Percentiles rank a stretch among this genome's conserved stretches.
phyloP scores from a whole-genome alignment of 2,329 filamentous ascomycete genomes.

The Aspergillus sp. region DNA sequence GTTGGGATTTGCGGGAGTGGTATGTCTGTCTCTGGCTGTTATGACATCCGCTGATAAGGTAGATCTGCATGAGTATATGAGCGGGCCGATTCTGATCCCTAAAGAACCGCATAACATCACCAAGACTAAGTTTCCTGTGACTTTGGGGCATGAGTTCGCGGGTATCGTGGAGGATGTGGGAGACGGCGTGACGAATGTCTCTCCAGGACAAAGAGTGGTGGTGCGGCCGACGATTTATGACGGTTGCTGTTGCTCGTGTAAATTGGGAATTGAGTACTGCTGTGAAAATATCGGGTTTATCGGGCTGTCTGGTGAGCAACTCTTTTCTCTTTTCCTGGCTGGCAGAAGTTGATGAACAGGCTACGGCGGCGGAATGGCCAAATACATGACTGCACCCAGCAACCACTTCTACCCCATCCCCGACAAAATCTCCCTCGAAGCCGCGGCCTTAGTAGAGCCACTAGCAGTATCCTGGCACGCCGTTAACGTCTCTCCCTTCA shows the following conservation, averaged over 20 bases:
- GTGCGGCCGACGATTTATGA: constrained; percentile 47
- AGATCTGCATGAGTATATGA: constrained; percentile 50
- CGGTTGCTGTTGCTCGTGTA: constrained; percentile 35
- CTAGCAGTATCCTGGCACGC: constrained; percentile 61
- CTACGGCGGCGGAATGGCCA: constrained; percentile 22
- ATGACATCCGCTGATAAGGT: constrained; percentile 1
- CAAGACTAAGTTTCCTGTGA: constrained; percentile 51
- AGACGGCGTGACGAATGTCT: constrained; percentile 43
- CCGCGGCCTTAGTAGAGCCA: constrained; percentile 54
- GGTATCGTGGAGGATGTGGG: constrained; percentile 56
- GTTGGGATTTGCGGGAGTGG: constrained; percentile 31
- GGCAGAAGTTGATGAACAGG: constrained; percentile 6
- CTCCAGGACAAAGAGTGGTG: constrained; percentile 39
- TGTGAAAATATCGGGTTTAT: constrained; percentile 53
- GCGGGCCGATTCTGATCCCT: constrained; percentile 45
- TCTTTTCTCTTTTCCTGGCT: background rate
- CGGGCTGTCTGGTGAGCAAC: constrained; percentile 37
- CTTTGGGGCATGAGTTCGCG: constrained; percentile 59
- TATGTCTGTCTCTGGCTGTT: constrained; percentile 3
- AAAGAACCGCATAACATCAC: constrained; percentile 51
- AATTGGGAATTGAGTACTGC: constrained; percentile 55
- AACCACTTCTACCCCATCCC: constrained; percentile 21
- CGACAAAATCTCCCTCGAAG: constrained; percentile 34
- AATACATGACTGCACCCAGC: constrained; percentile 20
- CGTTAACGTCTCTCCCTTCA: constrained; percentile 44